Base-by-base conservation (phyloP, 1,139 yeast genomes). In the Zygoascus hellenicus region DNA sequence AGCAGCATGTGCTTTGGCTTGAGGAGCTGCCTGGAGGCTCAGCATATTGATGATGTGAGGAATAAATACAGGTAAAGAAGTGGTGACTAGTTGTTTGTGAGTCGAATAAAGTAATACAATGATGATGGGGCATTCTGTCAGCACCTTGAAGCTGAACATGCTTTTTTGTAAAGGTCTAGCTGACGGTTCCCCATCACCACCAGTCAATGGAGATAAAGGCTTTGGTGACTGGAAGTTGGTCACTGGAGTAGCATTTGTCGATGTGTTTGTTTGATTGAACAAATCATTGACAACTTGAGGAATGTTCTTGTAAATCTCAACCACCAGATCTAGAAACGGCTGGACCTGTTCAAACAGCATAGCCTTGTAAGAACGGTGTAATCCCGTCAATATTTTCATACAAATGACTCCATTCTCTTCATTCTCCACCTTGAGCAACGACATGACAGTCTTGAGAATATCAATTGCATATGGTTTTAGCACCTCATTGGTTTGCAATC, bases 91-190 rank as follows among this genome's bases (percentile, higher is more conserved):
- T 39, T 79, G 80, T 62, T 88, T 87, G 67, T 90, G 90, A 0
- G 96, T 82, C 1, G 96, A 85, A 58, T 87, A 88, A 47, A 94
- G 72, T 6, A 96, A 80, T 1, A 94, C 98, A 80, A 94, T 86
- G 9, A 96, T 90, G 37, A 94, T 90, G 5, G 99, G 99, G 62
- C 97, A 90, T 65, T 94, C 99, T 0, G 97, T 89, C 50, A 92
- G 75, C 9, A 94, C 88, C 62, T 89, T 90, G 72, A 92, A 92
- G 1, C 97, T 89, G 58, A 66, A 73, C 76, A 86, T 77, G 10
- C 94, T 83, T 54, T 75, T 76, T 47, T 71, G 72, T 48, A 70
- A 59, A 7, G 62, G 61, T 44, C 56, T 70, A 7, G 76, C 66
- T 57, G 69, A 65, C 28, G 73, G 70, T 40, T 68, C 68, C 13